Evolutionary conservation across 2,329 filamentous ascomycete genomes (phyloP).

Genomic region (Fusarium sp.): DNA sequence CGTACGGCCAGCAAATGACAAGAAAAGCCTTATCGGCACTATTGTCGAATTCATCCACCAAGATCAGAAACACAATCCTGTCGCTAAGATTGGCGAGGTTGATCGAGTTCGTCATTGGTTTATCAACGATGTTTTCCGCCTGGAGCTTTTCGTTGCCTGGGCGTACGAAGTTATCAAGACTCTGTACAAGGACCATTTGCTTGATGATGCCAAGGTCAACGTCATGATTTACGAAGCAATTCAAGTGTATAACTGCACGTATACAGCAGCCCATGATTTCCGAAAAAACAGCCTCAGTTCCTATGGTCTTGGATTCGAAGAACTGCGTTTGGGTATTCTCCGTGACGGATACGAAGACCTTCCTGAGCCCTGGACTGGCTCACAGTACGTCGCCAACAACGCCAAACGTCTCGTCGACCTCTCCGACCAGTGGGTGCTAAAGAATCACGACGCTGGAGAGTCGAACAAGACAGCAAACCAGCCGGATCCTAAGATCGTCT

Average conservation of each 20-base stretch:
- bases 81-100: constrained; percentile 74
- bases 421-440: constrained; percentile 66
- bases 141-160: constrained; percentile 84
- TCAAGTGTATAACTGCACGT: constrained; percentile 70
- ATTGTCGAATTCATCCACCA: constrained; percentile 82
- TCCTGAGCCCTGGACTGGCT: constrained; percentile 88
- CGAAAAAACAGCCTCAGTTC: constrained; percentile 74
- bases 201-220: constrained; percentile 67
- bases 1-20: constrained; percentile 68
- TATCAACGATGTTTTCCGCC: constrained; percentile 76
- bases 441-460: constrained; percentile 55
- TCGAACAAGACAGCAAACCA: constrained; percentile 50
- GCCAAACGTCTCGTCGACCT: constrained; percentile 70
- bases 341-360: constrained; percentile 74
- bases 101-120: constrained; percentile 91
- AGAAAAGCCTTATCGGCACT: constrained; percentile 78
- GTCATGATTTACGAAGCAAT: constrained; percentile 75
- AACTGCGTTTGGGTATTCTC: constrained; percentile 74
- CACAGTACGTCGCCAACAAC: constrained; percentile 71
- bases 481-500: constrained; percentile 57
- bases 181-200: constrained; percentile 71
- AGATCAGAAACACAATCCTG: constrained; percentile 76
- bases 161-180: constrained; percentile 81
- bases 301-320: constrained; percentile 79
- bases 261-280: constrained; percentile 74